Percentiles rank a stretch among this genome's conserved stretches.
Conservation (phyloP, 139 green algal genomes). For the Coelastrella sp. region DNA sequence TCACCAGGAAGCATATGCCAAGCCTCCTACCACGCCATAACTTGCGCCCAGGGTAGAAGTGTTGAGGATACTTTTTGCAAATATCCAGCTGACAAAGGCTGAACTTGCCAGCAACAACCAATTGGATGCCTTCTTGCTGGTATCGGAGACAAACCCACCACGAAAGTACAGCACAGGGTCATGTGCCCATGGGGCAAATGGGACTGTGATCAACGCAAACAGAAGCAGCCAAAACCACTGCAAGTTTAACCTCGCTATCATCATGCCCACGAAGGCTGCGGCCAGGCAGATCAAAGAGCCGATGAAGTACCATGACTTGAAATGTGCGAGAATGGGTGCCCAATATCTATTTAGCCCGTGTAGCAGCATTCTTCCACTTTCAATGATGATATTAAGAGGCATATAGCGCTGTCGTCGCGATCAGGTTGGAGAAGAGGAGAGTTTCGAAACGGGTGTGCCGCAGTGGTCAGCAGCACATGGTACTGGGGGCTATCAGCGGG, state of each 20-base stretch:
- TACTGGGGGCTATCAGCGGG: neutral
- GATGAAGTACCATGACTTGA: slow-evolving; percentile 43
- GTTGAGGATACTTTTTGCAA: slow-evolving; percentile 46
- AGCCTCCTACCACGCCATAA: slow-evolving; percentile 43
- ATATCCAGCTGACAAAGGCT: slow-evolving; percentile 45
- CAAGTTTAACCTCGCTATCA: slow-evolving; percentile 12
- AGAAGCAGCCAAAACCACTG: slow-evolving; percentile 45
- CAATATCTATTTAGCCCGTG: neutral
- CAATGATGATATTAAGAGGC: neutral
- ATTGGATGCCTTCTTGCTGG: slow-evolving; percentile 17
- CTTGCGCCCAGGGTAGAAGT: slow-evolving; percentile 35
- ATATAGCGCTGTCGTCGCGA: neutral
- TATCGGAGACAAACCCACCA: slow-evolving; percentile 28
- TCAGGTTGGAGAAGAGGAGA: neutral
- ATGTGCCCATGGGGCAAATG: slow-evolving; percentile 33
- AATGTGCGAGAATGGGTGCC: neutral
- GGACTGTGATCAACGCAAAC: slow-evolving; percentile 35
- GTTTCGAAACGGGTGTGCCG: neutral
- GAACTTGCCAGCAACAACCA: slow-evolving; percentile 16
- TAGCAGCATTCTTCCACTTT: neutral
- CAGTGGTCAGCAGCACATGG: neutral
- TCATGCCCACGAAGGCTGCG: slow-evolving; percentile 35
- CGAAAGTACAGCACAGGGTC: slow-evolving; percentile 36
- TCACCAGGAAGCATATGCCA: slow-evolving; percentile 45
- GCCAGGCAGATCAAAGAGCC: slow-evolving; percentile 12